Evolutionary conservation across 1,284 basidiomycete species (phyloP).

Genomic region (Boletus sp.): DNA sequence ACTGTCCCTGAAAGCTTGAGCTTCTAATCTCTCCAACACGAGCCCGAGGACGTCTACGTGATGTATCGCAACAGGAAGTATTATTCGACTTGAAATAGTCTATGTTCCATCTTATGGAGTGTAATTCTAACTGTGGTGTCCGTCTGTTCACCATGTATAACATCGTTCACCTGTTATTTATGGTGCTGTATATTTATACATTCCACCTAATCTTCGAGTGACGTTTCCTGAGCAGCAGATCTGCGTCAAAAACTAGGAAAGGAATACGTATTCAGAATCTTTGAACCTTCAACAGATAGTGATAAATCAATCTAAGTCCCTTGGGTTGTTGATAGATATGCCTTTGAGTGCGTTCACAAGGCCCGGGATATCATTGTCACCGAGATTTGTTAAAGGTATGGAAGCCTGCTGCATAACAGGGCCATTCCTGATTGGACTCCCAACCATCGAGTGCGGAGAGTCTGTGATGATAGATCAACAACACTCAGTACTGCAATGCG

Average conservation of each 20-base stretch:
- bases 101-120: neutral
- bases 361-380: slow-evolving; percentile 2
- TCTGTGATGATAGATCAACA: slow-evolving; percentile 11
- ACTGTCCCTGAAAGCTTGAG: too few relatives aligned
- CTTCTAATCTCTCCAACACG: too few relatives aligned
- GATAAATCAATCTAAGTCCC: neutral
- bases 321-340: slow-evolving; percentile 11
- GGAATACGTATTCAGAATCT: neutral
- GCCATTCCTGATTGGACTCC: neutral
- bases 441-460: slow-evolving; percentile 13
- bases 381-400: neutral
- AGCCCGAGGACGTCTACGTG: too few relatives aligned
- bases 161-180: neutral
- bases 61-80: too few relatives aligned
- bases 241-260: neutral
- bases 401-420: neutral
- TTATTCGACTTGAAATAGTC: too few relatives aligned
- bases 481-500: neutral
- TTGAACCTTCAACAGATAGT: neutral
- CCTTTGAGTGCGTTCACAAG: slow-evolving; percentile 10
- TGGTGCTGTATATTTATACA: neutral
- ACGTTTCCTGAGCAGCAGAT: neutral
- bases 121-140: neutral
- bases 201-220: too few relatives aligned
- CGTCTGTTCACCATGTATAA: neutral